Percentiles rank a stretch among this genome's conserved stretches.
Conservation (phyloP, 345 rosid genomes). For the Salix caprea region DNA sequence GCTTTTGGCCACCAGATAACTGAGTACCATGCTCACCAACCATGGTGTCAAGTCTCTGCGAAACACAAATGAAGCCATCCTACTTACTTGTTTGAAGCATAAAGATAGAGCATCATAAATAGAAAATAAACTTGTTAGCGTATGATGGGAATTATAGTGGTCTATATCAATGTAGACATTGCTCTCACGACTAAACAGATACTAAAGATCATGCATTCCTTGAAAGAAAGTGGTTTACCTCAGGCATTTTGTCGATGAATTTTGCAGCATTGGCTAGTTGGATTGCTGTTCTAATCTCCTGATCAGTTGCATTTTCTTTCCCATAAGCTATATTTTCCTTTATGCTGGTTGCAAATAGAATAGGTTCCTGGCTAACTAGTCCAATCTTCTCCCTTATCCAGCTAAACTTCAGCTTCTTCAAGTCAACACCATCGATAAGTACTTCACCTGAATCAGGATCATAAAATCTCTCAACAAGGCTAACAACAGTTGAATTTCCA, state of each 20-base stretch:
- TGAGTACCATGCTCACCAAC: constrained; percentile 89
- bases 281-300: constrained; percentile 52
- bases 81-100: not conserved
- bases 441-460: constrained; percentile 70
- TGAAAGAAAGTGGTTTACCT: constrained; percentile 29
- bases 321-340: constrained; percentile 66
- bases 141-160: not conserved
- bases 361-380: constrained; percentile 66
- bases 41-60: constrained; percentile 75
- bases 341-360: constrained; percentile 48
- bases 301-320: constrained; percentile 48
- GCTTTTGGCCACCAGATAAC: constrained; percentile 69
- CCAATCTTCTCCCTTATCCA: constrained; percentile 63
- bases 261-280: constrained; percentile 61
- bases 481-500: constrained; percentile 67
- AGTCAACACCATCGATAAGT: constrained; percentile 48
- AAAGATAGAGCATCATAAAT: too few relatives aligned
- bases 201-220: not conserved
- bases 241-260: constrained; percentile 55
- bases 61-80: not conserved
- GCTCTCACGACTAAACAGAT: too few relatives aligned
- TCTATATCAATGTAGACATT: too few relatives aligned
- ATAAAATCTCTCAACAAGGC: constrained; percentile 65
- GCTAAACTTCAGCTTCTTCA: constrained; percentile 49
- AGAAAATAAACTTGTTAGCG: not conserved